Conservation (phyloP, 1,284 basidiomycete species). For the Austroboletus niveus region DNA sequence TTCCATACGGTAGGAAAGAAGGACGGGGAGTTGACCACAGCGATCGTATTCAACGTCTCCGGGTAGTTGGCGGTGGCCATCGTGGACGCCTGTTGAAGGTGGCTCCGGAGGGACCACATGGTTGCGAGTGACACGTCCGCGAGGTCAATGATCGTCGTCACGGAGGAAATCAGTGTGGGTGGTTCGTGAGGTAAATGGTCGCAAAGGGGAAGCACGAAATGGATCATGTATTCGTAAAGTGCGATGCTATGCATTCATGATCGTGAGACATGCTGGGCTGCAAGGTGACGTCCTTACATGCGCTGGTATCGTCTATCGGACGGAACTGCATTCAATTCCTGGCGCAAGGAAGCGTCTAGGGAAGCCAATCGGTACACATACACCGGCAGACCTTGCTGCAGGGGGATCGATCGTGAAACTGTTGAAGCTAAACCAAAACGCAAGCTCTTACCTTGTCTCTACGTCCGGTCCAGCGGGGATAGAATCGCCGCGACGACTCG, state of each 20-base stretch:
- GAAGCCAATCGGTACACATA: conserved; percentile 71
- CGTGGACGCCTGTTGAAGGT: conserved; percentile 70
- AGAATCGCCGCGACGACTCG: conserved; percentile 57
- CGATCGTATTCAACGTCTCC: conserved; percentile 65
- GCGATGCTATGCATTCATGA: conserved; percentile 37
- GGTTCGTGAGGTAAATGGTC: conserved; percentile 57
- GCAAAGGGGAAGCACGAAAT: conserved; percentile 64
- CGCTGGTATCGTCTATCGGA: conserved; percentile 60
- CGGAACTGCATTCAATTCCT: conserved; percentile 56
- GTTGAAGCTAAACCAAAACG: neutral
- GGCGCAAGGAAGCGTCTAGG: conserved; percentile 49
- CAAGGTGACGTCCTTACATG: conserved; percentile 45
- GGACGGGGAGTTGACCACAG: conserved; percentile 70
- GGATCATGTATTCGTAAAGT: conserved; percentile 65
- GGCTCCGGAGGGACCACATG: conserved; percentile 66
- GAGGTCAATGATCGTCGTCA: conserved; percentile 75
- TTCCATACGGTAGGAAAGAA: conserved; percentile 79
- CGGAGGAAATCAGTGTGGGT: conserved; percentile 57
- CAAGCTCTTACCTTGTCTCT: conserved; percentile 58
- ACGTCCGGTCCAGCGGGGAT: conserved; percentile 77
- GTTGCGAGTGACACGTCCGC: conserved; percentile 54
- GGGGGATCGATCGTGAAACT: neutral
- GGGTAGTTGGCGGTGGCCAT: conserved; percentile 79
- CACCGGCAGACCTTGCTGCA: conserved; percentile 63
- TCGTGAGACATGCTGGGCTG: neutral